Conservation (phyloP, 1,284 basidiomycete species). For the Sphagnurus paluster region DNA sequence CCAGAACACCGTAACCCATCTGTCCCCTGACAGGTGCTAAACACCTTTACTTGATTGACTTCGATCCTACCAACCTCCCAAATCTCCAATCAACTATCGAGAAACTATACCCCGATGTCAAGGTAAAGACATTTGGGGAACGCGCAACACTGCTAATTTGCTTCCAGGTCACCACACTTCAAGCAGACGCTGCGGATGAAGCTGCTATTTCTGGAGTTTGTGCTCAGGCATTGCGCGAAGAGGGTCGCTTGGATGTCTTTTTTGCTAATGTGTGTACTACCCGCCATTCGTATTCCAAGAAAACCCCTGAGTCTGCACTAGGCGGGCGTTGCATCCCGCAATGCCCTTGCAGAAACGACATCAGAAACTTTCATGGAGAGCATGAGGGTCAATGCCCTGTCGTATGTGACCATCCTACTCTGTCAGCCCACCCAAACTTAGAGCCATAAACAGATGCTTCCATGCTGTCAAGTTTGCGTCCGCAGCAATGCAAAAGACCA, state of each 20-base stretch:
- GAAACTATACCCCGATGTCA: conserved; percentile 74
- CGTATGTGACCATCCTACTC: conserved; percentile 48
- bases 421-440: neutral
- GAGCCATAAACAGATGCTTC: conserved; percentile 66
- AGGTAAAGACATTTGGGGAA: conserved; percentile 40
- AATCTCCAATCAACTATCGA: conserved; percentile 71
- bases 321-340: conserved; percentile 61
- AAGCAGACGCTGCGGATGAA: conserved; percentile 86
- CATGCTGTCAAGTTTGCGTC: conserved; percentile 89
- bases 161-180: conserved; percentile 62
- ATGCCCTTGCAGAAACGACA: conserved; percentile 56
- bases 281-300: neutral
- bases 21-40: conserved; percentile 64
- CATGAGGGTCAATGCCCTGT: conserved; percentile 81
- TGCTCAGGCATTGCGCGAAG: conserved; percentile 72
- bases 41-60: conserved; percentile 87
- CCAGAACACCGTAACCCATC: neutral
- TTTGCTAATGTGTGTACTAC: conserved; percentile 90
- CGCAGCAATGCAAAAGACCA: conserved; percentile 73
- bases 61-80: conserved; percentile 68
- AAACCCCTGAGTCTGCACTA: conserved; percentile 25
- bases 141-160: neutral
- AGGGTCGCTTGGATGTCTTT: conserved; percentile 89
- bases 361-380: conserved; percentile 72
- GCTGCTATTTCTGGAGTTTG: conserved; percentile 69